Evolutionary conservation across 106 monocot species (phyloP), one percentile per base, ranked within the genome.

Genomic region (Allium cepa): DNA sequence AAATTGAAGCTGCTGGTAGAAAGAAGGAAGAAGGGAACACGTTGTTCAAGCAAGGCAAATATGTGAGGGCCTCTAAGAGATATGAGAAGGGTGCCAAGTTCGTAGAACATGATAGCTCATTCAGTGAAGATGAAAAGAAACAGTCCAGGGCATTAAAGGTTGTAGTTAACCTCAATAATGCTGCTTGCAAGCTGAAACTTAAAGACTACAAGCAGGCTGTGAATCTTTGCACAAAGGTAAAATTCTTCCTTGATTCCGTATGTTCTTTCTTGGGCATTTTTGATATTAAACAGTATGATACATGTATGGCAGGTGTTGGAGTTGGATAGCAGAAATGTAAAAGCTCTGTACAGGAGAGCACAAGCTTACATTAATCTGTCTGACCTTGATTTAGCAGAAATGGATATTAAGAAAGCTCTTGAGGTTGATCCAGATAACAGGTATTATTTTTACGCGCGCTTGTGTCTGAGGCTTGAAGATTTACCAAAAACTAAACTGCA

Each of bases 11-110:
- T n/a, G 91, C 91, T 62, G 82, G 69, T 13, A 77, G 75, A 68
- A 87, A 91, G 75, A 91, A 91, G 69, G 91, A 91, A 78, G 87
- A 87, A 55, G 91, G 91, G 7, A 91, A 91, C 73, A 76, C 60
- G 10, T 49, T 91, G 28, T 91, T 91, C 74, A 91, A 87, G 64
- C 18, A 60, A 57, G 84, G 91, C n/a, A 87, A 91, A 71, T 91
- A 79, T 73, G 75, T 66, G 36, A 84, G 60, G 67, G 91, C 91
- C 50, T 87, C 87, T 0, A 91, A 87, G 75, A 77, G 75, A 79
- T 91, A 91, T 56, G 91, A 91, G 69, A 91, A 91, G 79, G 83
- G 61, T 8, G 81, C 81, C 3, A 91, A 91, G 59, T 81, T 68
- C 59, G 81, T 91, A 0, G 90, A 91, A 66, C 71, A 79, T 66